Base-by-base conservation (phyloP, 1,284 basidiomycete genomes). In the Moesziomyces sp. region DNA sequence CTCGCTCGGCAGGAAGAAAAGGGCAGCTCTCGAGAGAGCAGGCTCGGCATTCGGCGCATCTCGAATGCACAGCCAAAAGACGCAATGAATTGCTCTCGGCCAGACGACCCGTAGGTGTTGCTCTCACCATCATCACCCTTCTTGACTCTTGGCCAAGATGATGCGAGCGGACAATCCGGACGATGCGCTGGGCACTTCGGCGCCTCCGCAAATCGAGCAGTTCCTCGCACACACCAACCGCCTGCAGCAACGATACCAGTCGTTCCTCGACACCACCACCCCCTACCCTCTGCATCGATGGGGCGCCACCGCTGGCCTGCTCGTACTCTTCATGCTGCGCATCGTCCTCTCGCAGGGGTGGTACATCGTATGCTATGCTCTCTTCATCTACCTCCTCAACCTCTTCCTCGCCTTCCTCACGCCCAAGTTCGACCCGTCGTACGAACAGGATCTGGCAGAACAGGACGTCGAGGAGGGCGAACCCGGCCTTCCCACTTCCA, bases 401-500 rank as follows among this genome's bases (percentile, higher is more conserved):
- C 85, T 95, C 54, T 89, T 94, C 43, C 87, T 94, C 68, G 92
- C 92, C 8, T 94, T 95, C 86, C 87, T 95, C 7, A 92, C 93
- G 86, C 93, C 94, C 43, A 93, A 91, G 84, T 99, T 99, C 85
- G 97, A 99, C 86, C 96, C 97, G 0, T 94, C 93, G 1, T 87
- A 97, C 42, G 92, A 96, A 76, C 92, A 92, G 46, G 97, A 99
- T 85, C 87, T 97, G 3, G 88, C 93, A 57, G 95, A 93, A 7
- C 93, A 96, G 81, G 94, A 98, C 81, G 92, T 97, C 19, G 96
- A 98, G 83, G 95, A 94, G 80, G 96, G 95, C 23, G 93, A 91
- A n/a, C 80, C 87, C 0, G 85, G 85, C 0, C 62, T 86, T 57
- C 85, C 78, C 47, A 85, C 82, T 4, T 76, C 79, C 1, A 62